Conservation (phyloP, 768 basidiomycete species). For the Serendipita sp. region DNA sequence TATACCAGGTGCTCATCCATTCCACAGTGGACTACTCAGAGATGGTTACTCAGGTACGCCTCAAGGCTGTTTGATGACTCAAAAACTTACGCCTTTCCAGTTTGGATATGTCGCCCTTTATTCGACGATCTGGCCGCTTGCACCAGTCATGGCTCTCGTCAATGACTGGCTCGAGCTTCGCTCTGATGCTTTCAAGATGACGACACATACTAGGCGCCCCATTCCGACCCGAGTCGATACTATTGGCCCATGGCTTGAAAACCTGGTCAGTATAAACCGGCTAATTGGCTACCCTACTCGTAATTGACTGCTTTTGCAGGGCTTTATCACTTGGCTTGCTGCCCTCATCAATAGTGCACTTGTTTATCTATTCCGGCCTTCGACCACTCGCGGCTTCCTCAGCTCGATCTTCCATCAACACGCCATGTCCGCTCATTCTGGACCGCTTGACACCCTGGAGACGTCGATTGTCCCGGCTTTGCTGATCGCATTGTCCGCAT, state of each 20-base stretch:
- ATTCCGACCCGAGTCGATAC: slow-evolving; percentile 76
- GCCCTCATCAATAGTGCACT: slow-evolving; percentile 80
- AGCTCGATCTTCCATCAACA: slow-evolving; percentile 13
- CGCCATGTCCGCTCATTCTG: slow-evolving; percentile 11
- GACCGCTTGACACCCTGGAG: background rate
- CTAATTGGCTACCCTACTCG: too few species aligned
- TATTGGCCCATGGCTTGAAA: slow-evolving; percentile 89
- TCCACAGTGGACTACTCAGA: slow-evolving; percentile 63
- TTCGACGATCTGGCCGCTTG: slow-evolving; percentile 88
- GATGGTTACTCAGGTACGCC: slow-evolving; percentile 62
- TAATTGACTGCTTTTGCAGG: slow-evolving; percentile 14
- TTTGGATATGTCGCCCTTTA: slow-evolving; percentile 88
- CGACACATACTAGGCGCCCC: slow-evolving; percentile 65
- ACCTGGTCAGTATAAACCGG: slow-evolving; percentile 31
- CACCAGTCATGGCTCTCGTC: slow-evolving; percentile 69
- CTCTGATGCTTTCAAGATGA: slow-evolving; percentile 91
- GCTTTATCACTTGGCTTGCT: slow-evolving; percentile 75
- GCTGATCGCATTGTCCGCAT: slow-evolving; percentile 63
- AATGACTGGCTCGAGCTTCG: slow-evolving; percentile 90
- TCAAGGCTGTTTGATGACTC: background rate
- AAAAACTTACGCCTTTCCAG: slow-evolving; percentile 8
- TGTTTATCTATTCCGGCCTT: slow-evolving; percentile 71
- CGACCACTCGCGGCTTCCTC: slow-evolving; percentile 13
- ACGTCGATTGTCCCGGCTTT: slow-evolving; percentile 38
- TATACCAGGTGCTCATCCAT: background rate